Evolutionary conservation across 2,329 filamentous ascomycete species (phyloP).

Genomic region (Colletotrichum coccodes): DNA sequence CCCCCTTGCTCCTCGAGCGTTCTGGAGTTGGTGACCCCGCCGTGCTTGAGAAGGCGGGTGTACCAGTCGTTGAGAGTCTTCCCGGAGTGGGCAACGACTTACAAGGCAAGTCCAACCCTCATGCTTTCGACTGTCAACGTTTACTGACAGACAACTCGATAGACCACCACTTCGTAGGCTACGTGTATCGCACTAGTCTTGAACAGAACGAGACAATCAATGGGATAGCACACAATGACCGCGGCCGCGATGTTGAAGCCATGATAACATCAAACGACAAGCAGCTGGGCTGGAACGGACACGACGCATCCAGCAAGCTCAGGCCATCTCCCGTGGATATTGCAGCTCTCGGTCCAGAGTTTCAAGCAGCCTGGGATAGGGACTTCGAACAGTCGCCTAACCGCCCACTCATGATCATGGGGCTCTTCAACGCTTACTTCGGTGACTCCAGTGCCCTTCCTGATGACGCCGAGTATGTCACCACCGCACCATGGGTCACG

Average conservation of each 20-base stretch:
- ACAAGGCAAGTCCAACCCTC: not conserved
- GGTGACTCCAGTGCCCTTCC: conserved; percentile 48
- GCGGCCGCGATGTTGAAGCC: conserved; percentile 35
- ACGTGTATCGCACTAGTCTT: conserved; percentile 56
- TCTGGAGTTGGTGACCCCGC: conserved; percentile 36
- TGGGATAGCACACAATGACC: conserved; percentile 57
- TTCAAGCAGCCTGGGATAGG: conserved; percentile 59
- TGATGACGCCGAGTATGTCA: conserved; percentile 56
- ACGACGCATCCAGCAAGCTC: conserved; percentile 62
- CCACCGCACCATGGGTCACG: conserved; percentile 60
- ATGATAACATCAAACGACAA: conserved; percentile 37
- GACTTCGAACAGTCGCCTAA: conserved; percentile 52
- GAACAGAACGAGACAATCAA: conserved; percentile 59
- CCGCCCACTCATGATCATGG: conserved; percentile 38
- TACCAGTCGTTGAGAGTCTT: conserved; percentile 60
- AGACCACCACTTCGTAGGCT: conserved; percentile 52
- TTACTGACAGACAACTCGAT: not conserved
- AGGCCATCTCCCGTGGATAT: conserved; percentile 62
- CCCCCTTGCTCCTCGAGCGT: conserved; percentile 10
- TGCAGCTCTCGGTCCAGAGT: conserved; percentile 57
- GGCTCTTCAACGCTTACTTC: conserved; percentile 36
- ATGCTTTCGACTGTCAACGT: no score
- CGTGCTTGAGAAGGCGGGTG: conserved; percentile 52
- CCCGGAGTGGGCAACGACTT: conserved; percentile 11
- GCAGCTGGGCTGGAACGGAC: conserved; percentile 64